Percentiles rank a stretch among this genome's conserved stretches.
Conservation (phyloP, 768 basidiomycete species). For the Termitomyces sp. region DNA sequence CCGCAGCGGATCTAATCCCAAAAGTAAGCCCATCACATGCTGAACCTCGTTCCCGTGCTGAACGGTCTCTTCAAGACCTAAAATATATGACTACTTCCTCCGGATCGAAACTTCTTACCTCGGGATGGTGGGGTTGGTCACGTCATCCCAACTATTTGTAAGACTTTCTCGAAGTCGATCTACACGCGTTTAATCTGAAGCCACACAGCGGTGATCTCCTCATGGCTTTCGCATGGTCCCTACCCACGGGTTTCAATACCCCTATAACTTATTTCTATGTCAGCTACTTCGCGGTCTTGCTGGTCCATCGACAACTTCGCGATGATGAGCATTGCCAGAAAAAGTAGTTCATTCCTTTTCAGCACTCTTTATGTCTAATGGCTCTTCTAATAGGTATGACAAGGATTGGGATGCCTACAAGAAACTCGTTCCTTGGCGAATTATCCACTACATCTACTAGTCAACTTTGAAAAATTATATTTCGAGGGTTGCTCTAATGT, state of each 20-base stretch:
- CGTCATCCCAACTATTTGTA: conserved; percentile 91
- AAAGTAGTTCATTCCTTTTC: conserved; percentile 50
- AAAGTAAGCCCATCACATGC: conserved; percentile 48
- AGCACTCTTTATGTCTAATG: neutral
- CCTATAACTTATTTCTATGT: conserved; percentile 97
- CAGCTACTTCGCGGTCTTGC: conserved; percentile 80
- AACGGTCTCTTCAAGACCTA: conserved; percentile 7
- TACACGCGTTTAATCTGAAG: neutral
- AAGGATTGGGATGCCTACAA: conserved; percentile 92
- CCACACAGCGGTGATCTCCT: conserved; percentile 35
- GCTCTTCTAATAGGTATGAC: conserved; percentile 61
- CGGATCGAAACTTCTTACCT: conserved; percentile 87
- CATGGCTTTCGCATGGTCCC: conserved; percentile 90
- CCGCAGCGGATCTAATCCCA: conserved; percentile 88
- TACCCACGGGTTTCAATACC: conserved; percentile 86
- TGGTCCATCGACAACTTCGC: conserved; percentile 83
- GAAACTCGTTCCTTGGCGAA: conserved; percentile 77
- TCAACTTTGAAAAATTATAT: neutral
- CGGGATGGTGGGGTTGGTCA: conserved; percentile 96
- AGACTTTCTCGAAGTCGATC: conserved; percentile 15
- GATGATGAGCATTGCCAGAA: conserved; percentile 89
- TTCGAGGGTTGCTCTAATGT: neutral
- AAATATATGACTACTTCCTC: conserved; percentile 47
- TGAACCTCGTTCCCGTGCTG: neutral
- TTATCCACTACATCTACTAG: conserved; percentile 80